Evolutionary conservation across 2,329 filamentous ascomycete species (phyloP).

Genomic region (Albophoma yamanashiensis): DNA sequence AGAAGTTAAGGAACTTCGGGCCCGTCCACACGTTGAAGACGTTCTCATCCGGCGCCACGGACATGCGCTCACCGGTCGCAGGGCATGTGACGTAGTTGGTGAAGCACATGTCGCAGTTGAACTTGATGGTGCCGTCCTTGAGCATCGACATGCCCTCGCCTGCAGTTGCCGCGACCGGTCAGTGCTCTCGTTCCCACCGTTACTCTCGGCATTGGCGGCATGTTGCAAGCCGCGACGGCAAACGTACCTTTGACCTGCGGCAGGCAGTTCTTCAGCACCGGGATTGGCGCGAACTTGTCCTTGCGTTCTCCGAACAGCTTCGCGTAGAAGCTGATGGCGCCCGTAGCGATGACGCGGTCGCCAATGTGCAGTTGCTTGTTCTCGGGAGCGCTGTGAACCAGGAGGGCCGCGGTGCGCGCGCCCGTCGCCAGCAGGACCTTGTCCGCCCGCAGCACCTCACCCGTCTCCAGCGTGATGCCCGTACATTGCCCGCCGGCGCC

Average conservation of each 20-base stretch:
- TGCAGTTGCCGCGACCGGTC: constrained; percentile 7
- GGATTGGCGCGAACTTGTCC: constrained; percentile 35
- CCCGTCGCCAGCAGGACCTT: constrained; percentile 45
- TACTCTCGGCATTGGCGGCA: neutral
- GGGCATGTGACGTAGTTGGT: constrained; percentile 39
- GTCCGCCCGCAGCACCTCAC: constrained; percentile 35
- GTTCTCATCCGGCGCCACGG: constrained; percentile 31
- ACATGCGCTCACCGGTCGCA: constrained; percentile 38
- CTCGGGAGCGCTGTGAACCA: constrained; percentile 38
- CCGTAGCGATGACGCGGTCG: constrained; percentile 44
- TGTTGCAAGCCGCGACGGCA: neutral
- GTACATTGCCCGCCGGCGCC: constrained; percentile 31
- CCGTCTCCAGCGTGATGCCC: constrained; percentile 39
- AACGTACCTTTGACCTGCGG: constrained; percentile 28
- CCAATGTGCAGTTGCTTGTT: constrained; percentile 41
- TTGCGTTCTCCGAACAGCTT: constrained; percentile 31
- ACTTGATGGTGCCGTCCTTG: constrained; percentile 42
- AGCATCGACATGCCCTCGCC: constrained; percentile 34
- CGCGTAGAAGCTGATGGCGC: constrained; percentile 32
- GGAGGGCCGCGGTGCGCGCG: constrained; percentile 42
- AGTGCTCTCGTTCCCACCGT: constrained; percentile 1
- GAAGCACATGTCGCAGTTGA: constrained; percentile 49
- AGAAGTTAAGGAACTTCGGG: constrained; percentile 28
- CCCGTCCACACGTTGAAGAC: constrained; percentile 32
- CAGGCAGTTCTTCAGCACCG: constrained; percentile 39